Conservation (phyloP, 371 early-diverging fungal genomes). For the Aphelidium insulamus region DNA sequence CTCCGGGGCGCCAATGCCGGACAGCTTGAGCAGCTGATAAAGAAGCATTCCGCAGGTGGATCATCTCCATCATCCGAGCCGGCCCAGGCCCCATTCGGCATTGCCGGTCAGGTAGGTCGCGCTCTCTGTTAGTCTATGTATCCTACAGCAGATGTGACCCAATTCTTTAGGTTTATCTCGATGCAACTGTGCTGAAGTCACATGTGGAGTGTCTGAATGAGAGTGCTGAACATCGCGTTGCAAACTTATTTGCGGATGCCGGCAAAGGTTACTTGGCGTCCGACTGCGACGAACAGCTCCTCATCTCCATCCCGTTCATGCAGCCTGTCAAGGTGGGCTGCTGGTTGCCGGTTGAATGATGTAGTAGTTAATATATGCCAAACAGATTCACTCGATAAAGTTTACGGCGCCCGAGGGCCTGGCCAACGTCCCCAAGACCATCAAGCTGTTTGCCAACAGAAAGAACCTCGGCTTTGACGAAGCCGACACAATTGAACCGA, state of each 20-base stretch:
- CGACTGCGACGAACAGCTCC: slow-evolving; percentile 83
- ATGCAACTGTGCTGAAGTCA: slow-evolving; percentile 35
- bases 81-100: slow-evolving; percentile 16
- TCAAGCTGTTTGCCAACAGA: slow-evolving; percentile 64
- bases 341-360: background rate
- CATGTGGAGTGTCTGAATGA: slow-evolving; percentile 78
- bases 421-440: slow-evolving; percentile 63
- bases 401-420: slow-evolving; percentile 24
- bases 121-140: background rate
- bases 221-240: slow-evolving; percentile 38
- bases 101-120: slow-evolving; percentile 26
- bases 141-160: background rate
- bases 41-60: slow-evolving; percentile 33
- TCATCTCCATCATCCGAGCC: no score
- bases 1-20: slow-evolving; percentile 37
- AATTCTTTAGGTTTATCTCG: slow-evolving; percentile 29
- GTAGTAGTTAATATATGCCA: slow-evolving; percentile 12
- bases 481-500: slow-evolving; percentile 40
- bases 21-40: slow-evolving; percentile 21
- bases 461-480: slow-evolving; percentile 67
- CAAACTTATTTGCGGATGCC: slow-evolving; percentile 47
- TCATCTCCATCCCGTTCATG: slow-evolving; percentile 63
- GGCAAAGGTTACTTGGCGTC: slow-evolving; percentile 45
- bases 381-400: slow-evolving; percentile 72
- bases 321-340: slow-evolving; percentile 20